Evolutionary conservation across 345 rosid species (phyloP).

Genomic region (Citrus australasica): DNA sequence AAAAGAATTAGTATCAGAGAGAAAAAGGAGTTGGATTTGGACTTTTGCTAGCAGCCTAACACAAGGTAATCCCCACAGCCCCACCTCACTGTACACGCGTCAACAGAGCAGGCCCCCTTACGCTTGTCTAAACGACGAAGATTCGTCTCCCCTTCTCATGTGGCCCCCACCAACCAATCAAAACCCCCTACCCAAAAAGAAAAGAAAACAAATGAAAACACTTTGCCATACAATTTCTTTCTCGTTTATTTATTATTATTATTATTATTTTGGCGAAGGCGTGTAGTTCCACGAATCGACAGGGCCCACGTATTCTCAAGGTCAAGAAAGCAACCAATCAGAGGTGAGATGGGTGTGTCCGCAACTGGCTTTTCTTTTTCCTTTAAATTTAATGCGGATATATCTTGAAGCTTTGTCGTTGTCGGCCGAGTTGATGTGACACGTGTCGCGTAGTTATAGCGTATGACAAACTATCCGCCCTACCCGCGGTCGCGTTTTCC

Average conservation of each 20-base stretch:
- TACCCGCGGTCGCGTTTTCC: not conserved
- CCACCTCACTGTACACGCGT: conserved; percentile 37
- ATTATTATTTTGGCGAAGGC: not conserved
- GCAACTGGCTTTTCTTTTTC: conserved; percentile 24
- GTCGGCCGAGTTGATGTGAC: conserved; percentile 28
- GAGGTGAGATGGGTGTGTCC: conserved; percentile 32
- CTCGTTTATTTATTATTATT: too few species aligned
- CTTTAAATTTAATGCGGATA: conserved; percentile 27
- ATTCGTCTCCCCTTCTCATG: conserved; percentile 30
- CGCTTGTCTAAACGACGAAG: conserved; percentile 19
- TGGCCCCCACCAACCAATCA: conserved; percentile 37
- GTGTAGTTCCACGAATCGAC: conserved; percentile 25
- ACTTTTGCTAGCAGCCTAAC: conserved; percentile 11
- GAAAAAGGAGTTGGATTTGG: conserved; percentile 17
- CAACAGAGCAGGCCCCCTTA: conserved; percentile 13
- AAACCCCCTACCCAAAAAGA: not conserved
- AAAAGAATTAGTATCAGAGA: not conserved
- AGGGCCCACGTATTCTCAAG: conserved; percentile 41
- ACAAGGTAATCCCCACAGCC: conserved; percentile 12
- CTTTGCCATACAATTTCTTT: not conserved
- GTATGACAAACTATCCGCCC: conserved; percentile 18
- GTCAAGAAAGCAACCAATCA: conserved; percentile 53
- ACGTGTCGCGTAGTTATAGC: conserved; percentile 22
- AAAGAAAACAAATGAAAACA: not conserved
- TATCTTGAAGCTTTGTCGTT: conserved; percentile 39